Base-by-base conservation (phyloP, 257 asterid species). In the Euphrasia confusa region DNA sequence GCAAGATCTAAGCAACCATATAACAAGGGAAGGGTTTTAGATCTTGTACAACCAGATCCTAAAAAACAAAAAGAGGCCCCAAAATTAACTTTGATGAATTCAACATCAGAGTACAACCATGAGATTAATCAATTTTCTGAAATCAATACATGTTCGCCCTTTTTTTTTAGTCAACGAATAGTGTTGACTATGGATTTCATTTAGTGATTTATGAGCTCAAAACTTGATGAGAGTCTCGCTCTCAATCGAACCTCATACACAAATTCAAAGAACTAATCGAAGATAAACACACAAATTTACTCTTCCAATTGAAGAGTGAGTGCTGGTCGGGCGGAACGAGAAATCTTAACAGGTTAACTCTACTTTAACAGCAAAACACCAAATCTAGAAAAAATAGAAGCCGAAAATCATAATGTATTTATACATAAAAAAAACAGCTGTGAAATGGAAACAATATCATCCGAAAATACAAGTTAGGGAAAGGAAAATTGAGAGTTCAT, bases 11-110 rank as follows among this genome's bases (percentile, higher is more conserved):
- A n/a, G n/a, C n/a, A 54, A 15, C 10, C 9, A 13, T n/a, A 58
- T 3, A 14, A 0, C 30, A 50, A 55, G 44, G 37, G 39, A 17
- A 61, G 13, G 18, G 14, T 14, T 58, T 47, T 2, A 32, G 6
- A 60, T 59, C 37, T 15, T 60, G 54, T 49, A 83, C 96, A 63
- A 67, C 96, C 96, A 63, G 94, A 75, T 33, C 90, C 96, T 84
- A 63, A 53, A 18, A 58, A 0, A 67, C 27, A 52, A 11, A 32
- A 2, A 48, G 10, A 42, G 27, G 2, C 12, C 26, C 54, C 58
- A 39, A 65, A 6, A 21, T 3, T 32, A 33, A 58, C 30, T 17
- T 71, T 17, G 24, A 28, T 35, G 33, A 64, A n/a, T 58, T 27
- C 58, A 47, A n/a, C 52, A 26, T 12, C 63, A 28, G 5, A 26